phyloP scores from a whole-genome alignment of 192 early-diverging fungal genomes.

The Radiomyces spectabilis region DNA sequence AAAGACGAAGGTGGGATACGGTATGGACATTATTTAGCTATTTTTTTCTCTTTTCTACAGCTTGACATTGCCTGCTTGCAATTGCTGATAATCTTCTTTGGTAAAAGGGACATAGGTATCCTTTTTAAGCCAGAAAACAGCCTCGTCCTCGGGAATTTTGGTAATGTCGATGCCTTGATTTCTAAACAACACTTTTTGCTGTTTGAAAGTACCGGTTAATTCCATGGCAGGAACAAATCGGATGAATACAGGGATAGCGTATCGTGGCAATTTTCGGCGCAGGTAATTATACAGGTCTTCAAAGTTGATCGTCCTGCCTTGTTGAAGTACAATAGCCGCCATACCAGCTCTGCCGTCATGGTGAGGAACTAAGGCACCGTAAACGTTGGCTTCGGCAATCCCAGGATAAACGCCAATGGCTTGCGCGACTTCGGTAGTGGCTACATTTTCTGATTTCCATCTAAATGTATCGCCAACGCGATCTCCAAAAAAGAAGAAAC shows the following conservation, averaged over 20 bases:
- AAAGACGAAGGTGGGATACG: no score
- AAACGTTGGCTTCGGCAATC: conserved; percentile 52
- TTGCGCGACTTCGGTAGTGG: conserved; percentile 55
- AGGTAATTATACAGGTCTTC: conserved; percentile 26
- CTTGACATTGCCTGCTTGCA: conserved; percentile 16
- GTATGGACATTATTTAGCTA: no score
- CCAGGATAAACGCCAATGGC: conserved; percentile 40
- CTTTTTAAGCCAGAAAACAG: conserved; percentile 36
- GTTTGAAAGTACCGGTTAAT: conserved; percentile 46
- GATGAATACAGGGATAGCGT: conserved; percentile 60
- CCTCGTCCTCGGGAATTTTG: conserved; percentile 18
- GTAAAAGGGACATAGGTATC: conserved; percentile 35
- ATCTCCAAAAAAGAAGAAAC: conserved; percentile 58
- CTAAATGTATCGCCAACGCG: conserved; percentile 66
- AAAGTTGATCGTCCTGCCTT: conserved; percentile 30
- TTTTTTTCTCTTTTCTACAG: conserved; percentile 9
- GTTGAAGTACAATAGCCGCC: conserved; percentile 49
- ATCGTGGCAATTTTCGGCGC: conserved; percentile 39
- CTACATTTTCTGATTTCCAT: conserved; percentile 62
- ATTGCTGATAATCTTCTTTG: conserved; percentile 7
- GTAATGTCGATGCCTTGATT: conserved; percentile 38
- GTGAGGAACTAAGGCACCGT: conserved; percentile 50
- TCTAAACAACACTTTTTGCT: conserved; percentile 38
- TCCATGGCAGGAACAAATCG: conserved; percentile 43
- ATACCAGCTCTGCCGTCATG: conserved; percentile 59